Evolutionary conservation across 108 stramenopile genomes (phyloP), one percentile per base, ranked within the genome.

Genomic region (Pseudonitzschia multistriata): DNA sequence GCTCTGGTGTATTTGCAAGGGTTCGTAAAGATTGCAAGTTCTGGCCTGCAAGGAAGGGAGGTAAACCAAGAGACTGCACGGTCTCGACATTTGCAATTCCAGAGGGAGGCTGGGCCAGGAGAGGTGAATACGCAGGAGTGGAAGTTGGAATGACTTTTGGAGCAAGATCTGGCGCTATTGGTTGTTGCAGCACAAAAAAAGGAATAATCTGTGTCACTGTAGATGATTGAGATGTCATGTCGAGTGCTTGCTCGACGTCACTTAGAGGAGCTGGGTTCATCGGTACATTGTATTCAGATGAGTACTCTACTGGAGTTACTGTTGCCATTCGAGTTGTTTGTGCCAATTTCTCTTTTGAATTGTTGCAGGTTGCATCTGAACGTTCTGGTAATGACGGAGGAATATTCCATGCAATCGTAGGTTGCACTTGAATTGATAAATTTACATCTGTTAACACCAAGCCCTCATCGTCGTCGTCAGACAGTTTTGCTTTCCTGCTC

Each of bases 191-290:
- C 25, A 85, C 76, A 76, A 90, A 90, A 65, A 90, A 91, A 29
- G 93, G 93, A 73, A 94, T 94, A 6, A 68, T 33, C 40, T 79
- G 73, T 31, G 82, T 73, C 1, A 83, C 80, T 4, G 77, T 62
- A 39, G 81, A 85, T 52, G 83, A 79, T 36, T 82, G 83, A 28
- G 85, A 78, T 29, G 83, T 83, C 74, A 91, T 74, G 52, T 94
- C 93, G 42, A 90, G 78, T 19, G 93, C 88, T 63, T 82, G 87
- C 61, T 94, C 93, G 15, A 91, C 79, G 49, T 94, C 90, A 74
- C 67, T 89, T 35, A 94, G 71, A 21, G 83, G 80, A 22, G 77
- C 62, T 31, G 93, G 93, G 42, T 68, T 81, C 63, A 65, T 79
- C 2, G 93, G 90, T 15, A 91, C 86, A 42, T 82, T 68, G 39